phyloP scores from a whole-genome alignment of 1,284 basidiomycete species.

The Austroboletus novae-zelandiae region DNA sequence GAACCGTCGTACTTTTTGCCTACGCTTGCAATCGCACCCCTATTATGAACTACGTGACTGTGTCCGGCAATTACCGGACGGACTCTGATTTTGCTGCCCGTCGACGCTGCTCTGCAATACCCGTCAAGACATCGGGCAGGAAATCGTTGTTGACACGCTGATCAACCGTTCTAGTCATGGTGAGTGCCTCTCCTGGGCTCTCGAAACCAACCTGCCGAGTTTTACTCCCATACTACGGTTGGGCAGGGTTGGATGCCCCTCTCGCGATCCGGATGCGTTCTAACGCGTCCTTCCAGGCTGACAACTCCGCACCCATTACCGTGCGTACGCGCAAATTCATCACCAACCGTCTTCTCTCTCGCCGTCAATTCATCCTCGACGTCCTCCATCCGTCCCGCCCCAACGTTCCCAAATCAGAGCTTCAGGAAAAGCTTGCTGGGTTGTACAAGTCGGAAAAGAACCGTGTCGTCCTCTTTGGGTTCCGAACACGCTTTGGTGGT shows the following conservation, averaged over 20 bases:
- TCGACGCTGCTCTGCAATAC: conserved; percentile 5
- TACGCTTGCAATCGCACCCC: background rate
- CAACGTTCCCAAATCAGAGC: conserved; percentile 92
- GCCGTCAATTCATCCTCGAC: conserved; percentile 91
- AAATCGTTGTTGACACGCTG: conserved; percentile 17
- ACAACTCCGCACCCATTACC: conserved; percentile 89
- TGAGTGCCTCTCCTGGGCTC: conserved; percentile 15
- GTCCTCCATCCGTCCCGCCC: conserved; percentile 95
- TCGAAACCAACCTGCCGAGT: background rate
- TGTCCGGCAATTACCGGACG: conserved; percentile 27
- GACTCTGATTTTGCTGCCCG: conserved; percentile 17
- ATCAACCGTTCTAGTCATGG: conserved; percentile 24
- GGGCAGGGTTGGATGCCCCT: conserved; percentile 23
- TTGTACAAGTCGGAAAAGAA: conserved; percentile 79
- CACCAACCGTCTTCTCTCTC: conserved; percentile 96
- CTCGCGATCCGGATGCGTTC: conserved; percentile 20
- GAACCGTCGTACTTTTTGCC: conserved; percentile 4
- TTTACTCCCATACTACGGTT: conserved; percentile 2
- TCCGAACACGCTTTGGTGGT: conserved; percentile 96
- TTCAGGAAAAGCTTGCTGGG: conserved; percentile 88
- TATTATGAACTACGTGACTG: conserved; percentile 19
- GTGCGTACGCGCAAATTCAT: conserved; percentile 99
- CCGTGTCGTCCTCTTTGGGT: conserved; percentile 77
- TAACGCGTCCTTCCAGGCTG: conserved; percentile 50
- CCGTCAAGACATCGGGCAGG: conserved; percentile 24